Percentiles rank a stretch among this genome's conserved stretches.
Evolutionary conservation across 306 rosid species (phyloP).

Genomic region (Urtica urens): DNA sequence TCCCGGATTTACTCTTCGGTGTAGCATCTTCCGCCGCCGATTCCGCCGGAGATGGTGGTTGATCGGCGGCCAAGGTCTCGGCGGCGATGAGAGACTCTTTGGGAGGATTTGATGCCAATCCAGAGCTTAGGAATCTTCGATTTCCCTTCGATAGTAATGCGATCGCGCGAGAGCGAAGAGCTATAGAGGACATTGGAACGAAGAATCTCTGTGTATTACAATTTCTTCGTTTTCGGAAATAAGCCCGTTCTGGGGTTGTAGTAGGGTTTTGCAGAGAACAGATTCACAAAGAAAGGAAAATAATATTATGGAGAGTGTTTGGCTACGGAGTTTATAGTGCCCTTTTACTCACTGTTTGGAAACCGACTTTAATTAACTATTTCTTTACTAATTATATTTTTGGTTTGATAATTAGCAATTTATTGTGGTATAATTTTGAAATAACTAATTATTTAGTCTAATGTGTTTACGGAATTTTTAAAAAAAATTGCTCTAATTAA

Average conservation of each 20-base stretch:
- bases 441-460: too few relatives aligned
- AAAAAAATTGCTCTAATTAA: too few relatives aligned
- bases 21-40: conserved; percentile 2
- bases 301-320: too few relatives aligned
- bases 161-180: conserved; percentile 24
- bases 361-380: too few relatives aligned
- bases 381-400: too few relatives aligned
- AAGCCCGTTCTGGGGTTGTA: conserved; percentile 10
- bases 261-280: conserved; percentile 25
- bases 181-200: conserved; percentile 20
- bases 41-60: conserved; percentile 11
- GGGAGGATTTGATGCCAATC: conserved; percentile 26
- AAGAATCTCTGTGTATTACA: background rate
- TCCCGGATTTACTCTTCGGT: conserved; percentile 19
- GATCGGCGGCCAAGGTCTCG: conserved; percentile 23
- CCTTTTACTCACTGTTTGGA: too few relatives aligned
- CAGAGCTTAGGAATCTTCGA: conserved; percentile 37
- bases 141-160: conserved; percentile 14
- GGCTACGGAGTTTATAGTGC: too few relatives aligned
- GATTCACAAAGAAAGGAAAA: too few relatives aligned
- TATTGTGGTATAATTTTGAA: too few relatives aligned
- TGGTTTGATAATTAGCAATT: too few relatives aligned
- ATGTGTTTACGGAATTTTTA: too few relatives aligned
- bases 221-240: background rate
- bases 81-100: conserved; percentile 31